Evolutionary conservation across 768 basidiomycete species (phyloP).

Genomic region (Terana coerulea): DNA sequence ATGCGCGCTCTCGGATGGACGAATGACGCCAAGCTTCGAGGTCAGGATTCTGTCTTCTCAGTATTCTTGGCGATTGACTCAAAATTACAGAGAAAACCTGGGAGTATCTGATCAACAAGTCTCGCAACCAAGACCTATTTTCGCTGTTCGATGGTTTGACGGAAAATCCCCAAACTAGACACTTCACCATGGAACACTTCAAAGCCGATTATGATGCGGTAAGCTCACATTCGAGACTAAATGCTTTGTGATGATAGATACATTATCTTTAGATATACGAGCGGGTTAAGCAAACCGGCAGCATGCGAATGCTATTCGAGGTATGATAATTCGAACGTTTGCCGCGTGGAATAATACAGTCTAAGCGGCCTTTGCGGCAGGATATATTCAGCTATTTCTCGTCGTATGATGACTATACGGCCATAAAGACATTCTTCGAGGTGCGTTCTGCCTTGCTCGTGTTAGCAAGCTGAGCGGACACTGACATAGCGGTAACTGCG

Average conservation of each 20-base stretch:
- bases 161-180: slow-evolving; percentile 33
- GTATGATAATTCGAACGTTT: slow-evolving; percentile 56
- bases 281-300: slow-evolving; percentile 69
- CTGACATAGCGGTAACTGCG: slow-evolving; percentile 31
- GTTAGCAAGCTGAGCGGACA: slow-evolving; percentile 6
- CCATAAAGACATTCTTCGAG: slow-evolving; percentile 71
- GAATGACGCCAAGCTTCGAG: slow-evolving; percentile 34
- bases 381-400: slow-evolving; percentile 46
- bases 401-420: slow-evolving; percentile 62
- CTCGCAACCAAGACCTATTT: slow-evolving; percentile 28
- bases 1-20: slow-evolving; percentile 47
- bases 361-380: slow-evolving; percentile 32
- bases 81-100: slow-evolving; percentile 32
- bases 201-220: slow-evolving; percentile 38
- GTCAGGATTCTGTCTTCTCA: background rate
- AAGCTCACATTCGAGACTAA: slow-evolving; percentile 26
- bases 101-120: slow-evolving; percentile 31
- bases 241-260: background rate
- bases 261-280: slow-evolving; percentile 65
- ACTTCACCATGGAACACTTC: slow-evolving; percentile 36
- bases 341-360: slow-evolving; percentile 23
- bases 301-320: slow-evolving; percentile 47
- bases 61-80: slow-evolving; percentile 5
- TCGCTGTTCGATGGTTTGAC: slow-evolving; percentile 33
- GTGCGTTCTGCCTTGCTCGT: slow-evolving; percentile 33